Evolutionary conservation across 2,329 filamentous ascomycete species (phyloP), one percentile per base, ranked within the genome.

Genomic region (Xylaria sp.): DNA sequence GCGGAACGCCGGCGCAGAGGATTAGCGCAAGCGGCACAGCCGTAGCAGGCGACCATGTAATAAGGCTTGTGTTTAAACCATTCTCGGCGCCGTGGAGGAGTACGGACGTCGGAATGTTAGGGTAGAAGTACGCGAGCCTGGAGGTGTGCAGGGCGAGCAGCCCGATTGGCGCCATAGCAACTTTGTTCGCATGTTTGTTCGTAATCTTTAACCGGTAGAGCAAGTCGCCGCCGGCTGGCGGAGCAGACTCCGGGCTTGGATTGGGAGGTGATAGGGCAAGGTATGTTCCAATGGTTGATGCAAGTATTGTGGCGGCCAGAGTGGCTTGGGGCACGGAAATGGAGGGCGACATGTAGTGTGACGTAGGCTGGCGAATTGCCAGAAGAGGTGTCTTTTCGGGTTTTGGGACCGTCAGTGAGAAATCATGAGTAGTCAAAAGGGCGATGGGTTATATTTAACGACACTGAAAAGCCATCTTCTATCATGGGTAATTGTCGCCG

Each of bases 1-100:
- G 72, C 30, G 72, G 77, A 19, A 79, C 47, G 0, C 80, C 80
- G 2, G 64, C 75, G 47, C 73, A 74, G 3, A 81, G 53, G 19
- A 81, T 75, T 0, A 81, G 68, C 0, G 72, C 74, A 7, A 82
- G 57, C 1, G 81, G 81, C 21, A 82, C 57, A 0, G 72, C 68
- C 1, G 81, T 82, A 17, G 75, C 68, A 11, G 72, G 21, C 4
- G 80, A 80, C 80, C 81, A 82, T 6, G 80, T 81, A 34, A 81
- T 64, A 11, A 79, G 69, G 34, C 71, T 48, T 0, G 59, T 19
- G 64, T 81, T 78, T 8, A 82, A 66, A 2, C 70, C 68, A 57
- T 81, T 81, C n/a, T 72, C 69, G 4, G 66, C 65, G n/a, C 76
- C 79, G 64, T 77, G 51, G 27, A 73, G 69, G n/a, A 79, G 66